Evolutionary conservation across 805 yeast genomes (phyloP), one percentile per base, ranked within the genome.

Genomic region (Wickerhamomyces subpelliculosus): DNA sequence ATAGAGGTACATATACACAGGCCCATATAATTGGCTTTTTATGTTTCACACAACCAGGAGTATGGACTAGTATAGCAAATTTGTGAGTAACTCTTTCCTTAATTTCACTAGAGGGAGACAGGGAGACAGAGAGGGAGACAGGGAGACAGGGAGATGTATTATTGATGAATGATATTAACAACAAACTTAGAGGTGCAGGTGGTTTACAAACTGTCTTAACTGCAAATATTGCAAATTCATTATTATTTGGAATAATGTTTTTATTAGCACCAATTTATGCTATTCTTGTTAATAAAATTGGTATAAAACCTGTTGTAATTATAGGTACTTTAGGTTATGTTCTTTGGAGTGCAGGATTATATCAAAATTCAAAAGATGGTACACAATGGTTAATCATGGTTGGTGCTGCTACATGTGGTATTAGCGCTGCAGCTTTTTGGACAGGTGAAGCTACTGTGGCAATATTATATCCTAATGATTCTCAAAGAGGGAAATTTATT

Each of bases 391-490:
- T 52, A 4, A 49, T 55, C 22, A 40, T 54, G 32, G 42, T 46
- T 18, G 58, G 58, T 23, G 54, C 57, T 11, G 45, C 42, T 2
- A 27, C 45, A 4, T 45, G 52, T 32, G 61, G 61, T 35, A 30
- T 54, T 12, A 39, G 48, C 19, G 54, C 54, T 13, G 43, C 53
- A 23, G 54, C 55, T 0, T 52, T 54, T 34, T 57, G 59, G 59
- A 42, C 44, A 16, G 44, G 46, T n/a, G 60, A 57, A 34, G 59
- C 51, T n/a, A 43, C 59, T 1, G 43, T 54, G 22, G 55, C 56
- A 2, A 45, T 53, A 23, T 25, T 46, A 3, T 57, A 53, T 36
- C 58, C 60, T 2, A 48, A 45, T 25, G 42, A 43, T 3, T 31
- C 20, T 20, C 23, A 27, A 19, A 50, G 57, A 42, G 59, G 60